A percentile compares a stretch with the other conserved stretches of the same genome.
Evolutionary conservation across 192 early-diverging fungal species (phyloP).

Genomic region (Linnemannia schmuckeri): DNA sequence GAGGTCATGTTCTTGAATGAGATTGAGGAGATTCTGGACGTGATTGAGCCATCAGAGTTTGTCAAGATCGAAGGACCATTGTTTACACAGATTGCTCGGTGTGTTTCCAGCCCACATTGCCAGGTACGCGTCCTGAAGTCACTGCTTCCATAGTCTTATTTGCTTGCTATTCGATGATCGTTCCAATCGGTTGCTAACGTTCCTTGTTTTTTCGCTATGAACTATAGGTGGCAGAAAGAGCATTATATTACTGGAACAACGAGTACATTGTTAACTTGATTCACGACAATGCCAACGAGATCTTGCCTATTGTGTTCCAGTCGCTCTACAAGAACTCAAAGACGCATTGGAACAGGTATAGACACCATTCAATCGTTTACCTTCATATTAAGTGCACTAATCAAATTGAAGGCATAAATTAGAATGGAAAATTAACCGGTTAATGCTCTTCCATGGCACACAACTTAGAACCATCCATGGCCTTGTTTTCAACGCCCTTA

Average conservation of each 20-base stretch:
- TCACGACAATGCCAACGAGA: slow-evolving; percentile 89
- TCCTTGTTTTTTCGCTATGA: neutral
- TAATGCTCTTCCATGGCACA: too few relatives aligned
- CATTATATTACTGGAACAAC: slow-evolving; percentile 99
- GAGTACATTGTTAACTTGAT: slow-evolving; percentile 98
- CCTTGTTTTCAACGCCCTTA: slow-evolving; percentile 96
- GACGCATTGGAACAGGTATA: slow-evolving; percentile 96
- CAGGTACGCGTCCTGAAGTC: slow-evolving; percentile 71
- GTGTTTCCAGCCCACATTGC: slow-evolving; percentile 97
- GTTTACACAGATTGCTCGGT: slow-evolving; percentile 93
- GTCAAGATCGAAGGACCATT: slow-evolving; percentile 89
- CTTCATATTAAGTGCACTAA: neutral
- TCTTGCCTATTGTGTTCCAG: slow-evolving; percentile 96
- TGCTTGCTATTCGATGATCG: neutral
- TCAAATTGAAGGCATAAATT: neutral
- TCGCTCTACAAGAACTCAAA: slow-evolving; percentile 95
- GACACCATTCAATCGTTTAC: neutral
- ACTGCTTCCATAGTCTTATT: neutral
- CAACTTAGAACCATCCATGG: slow-evolving; percentile 90
- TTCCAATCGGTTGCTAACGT: neutral
- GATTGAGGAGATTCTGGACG: slow-evolving; percentile 97
- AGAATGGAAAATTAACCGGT: neutral
- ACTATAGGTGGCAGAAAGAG: slow-evolving; percentile 93
- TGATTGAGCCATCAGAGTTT: slow-evolving; percentile 94
- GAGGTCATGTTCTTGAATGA: slow-evolving; percentile 99